Evolutionary conservation across 2,329 filamentous ascomycete genomes (phyloP), one percentile per base, ranked within the genome.

Genomic region (Alternaria conjuncta): DNA sequence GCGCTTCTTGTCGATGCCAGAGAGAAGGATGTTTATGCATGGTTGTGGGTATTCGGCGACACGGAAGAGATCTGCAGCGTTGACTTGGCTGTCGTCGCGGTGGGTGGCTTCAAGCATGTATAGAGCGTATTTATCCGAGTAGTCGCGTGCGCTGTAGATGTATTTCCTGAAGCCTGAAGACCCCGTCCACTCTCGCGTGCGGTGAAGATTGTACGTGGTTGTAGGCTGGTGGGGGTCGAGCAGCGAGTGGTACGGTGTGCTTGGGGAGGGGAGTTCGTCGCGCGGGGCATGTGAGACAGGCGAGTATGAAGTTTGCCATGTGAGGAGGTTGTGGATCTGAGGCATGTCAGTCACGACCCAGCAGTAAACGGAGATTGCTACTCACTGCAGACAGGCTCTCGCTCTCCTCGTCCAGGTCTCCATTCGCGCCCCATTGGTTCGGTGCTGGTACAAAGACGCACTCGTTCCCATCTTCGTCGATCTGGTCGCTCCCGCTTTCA

Each of bases 391-490:
- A 78, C 44, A 79, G 58, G 28, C 75, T 78, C 49, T 77, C 76
- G 49, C 76, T 79, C 68, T 78, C 76, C 64, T 79, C 77, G 50
- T 79, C 76, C 32, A 79, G 60, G 49, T 79, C 77, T 13, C 77
- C 76, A 23, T 79, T 78, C 3, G 75, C 77, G 9, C 77, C 76
- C 76, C 76, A 79, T 58, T 78, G 76, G 49, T 78, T 79, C n/a
- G 77, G 76, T 21, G 76, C 77, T 11, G 77, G 74, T 21, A 78
- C 74, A 57, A 79, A 79, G 30, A 77, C 74, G 55, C 76, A 78
- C 55, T 78, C 76, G 47, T 78, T 75, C 20, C 77, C 77, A 58
- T 78, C 75, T 45, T 71, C 77, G 51, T 79, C 77, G 28, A 76
- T 71, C 28, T 73, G 67, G 45, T 74, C 77, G 55, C 77, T 79